Evolutionary conservation across 1,284 basidiomycete genomes (phyloP).

Genomic region (Cerrena zonata): DNA sequence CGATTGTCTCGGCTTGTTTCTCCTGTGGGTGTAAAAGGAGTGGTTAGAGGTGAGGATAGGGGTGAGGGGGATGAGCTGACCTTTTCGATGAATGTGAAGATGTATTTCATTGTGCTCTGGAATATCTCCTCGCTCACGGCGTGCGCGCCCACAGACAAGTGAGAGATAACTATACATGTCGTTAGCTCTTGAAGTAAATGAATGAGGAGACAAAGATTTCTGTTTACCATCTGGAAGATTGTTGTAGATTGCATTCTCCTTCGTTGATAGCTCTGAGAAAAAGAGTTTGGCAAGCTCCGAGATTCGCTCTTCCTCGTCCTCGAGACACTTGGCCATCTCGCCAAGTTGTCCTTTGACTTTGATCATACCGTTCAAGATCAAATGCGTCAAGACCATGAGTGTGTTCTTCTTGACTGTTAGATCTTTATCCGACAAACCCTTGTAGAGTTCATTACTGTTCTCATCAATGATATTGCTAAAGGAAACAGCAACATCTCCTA

Average conservation of each 20-base stretch:
- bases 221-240: slow-evolving; percentile 83
- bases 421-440: slow-evolving; percentile 83
- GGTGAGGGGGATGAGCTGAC: slow-evolving; percentile 31
- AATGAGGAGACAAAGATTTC: neutral
- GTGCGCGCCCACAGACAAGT: slow-evolving; percentile 88
- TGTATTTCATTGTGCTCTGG: slow-evolving; percentile 89
- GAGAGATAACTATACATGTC: slow-evolving; percentile 72
- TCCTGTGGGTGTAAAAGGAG: slow-evolving; percentile 51
- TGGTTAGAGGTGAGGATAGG: neutral
- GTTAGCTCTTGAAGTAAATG: neutral
- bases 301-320: slow-evolving; percentile 86
- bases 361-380: slow-evolving; percentile 98
- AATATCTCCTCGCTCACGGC: slow-evolving; percentile 91
- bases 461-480: slow-evolving; percentile 96
- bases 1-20: slow-evolving; percentile 91
- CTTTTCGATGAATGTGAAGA: slow-evolving; percentile 97
- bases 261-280: slow-evolving; percentile 93
- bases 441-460: slow-evolving; percentile 93
- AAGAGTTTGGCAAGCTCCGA: slow-evolving; percentile 93
- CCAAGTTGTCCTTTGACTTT: slow-evolving; percentile 98
- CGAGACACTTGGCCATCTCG: slow-evolving; percentile 98
- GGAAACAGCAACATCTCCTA: slow-evolving; percentile 94
- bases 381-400: slow-evolving; percentile 95
- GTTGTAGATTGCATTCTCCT: slow-evolving; percentile 99
- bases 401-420: slow-evolving; percentile 97